Base-by-base conservation (phyloP, 2,329 filamentous ascomycete species). In the Penicillium rolfsii region DNA sequence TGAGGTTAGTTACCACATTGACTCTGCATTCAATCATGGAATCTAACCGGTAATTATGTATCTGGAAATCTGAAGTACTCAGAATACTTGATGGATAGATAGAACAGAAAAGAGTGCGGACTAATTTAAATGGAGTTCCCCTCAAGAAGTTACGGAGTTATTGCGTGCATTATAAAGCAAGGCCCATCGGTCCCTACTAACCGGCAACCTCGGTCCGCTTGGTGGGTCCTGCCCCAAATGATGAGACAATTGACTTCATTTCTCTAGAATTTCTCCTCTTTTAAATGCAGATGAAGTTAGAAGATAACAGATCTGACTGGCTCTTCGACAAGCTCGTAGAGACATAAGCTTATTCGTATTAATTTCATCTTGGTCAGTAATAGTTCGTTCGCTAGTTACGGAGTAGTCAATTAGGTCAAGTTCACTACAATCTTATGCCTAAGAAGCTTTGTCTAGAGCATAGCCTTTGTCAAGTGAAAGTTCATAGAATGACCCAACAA, bases 141-240 rank as follows among this genome's bases (percentile, higher is more conserved):
- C 35, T n/a, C 19, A 22, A 22, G 19, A 1, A 22, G 19, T 22
- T 22, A 22, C 19, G 19, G 14, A 56, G 22, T 43, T 12, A 24
- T 9, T 38, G 28, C 46, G n/a, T 28, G n/a, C 36, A 22, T 36
- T 52, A 52, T 49, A 28, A 49, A 35, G 6, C 22, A 35, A 24
- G 30, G 33, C 35, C 26, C 16, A 19, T 50, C 49, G 35, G 30
- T 8, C 5, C 24, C 24, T 14, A 8, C 14, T 19, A 40, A 26
- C 41, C 57, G 50, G 57, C 40, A 57, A 65, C 64, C 65, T 67
- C 66, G 66, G 55, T 60, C 63, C 64, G 35, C 41, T 45, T 26
- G 55, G 66, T 64, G 66, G 66, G 65, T 58, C 50, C 53, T 22
- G 19, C n/a, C 33, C 12, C n/a, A 8, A 2, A 16, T 9, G 57